Percentiles rank a stretch among this genome's conserved stretches.
Evolutionary conservation across 768 basidiomycete genomes (phyloP).

Genomic region (Rhodocollybia butyracea): DNA sequence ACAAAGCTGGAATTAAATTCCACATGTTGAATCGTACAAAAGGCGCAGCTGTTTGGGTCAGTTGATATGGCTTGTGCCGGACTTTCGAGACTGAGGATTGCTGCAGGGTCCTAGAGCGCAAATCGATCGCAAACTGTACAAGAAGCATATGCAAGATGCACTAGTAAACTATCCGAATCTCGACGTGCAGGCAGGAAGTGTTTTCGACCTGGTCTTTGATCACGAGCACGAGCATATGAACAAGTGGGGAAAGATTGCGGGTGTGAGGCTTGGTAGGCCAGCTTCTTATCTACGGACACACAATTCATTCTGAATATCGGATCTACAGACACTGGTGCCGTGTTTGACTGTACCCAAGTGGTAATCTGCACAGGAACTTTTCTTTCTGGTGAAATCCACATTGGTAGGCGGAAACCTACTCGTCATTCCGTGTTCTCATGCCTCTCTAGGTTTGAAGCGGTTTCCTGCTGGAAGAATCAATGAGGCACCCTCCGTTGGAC

Average conservation of each 20-base stretch:
- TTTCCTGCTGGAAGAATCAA: conserved; percentile 78
- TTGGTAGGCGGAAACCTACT: conserved; percentile 43
- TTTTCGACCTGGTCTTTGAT: conserved; percentile 75
- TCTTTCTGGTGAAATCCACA: conserved; percentile 87
- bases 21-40: conserved; percentile 82
- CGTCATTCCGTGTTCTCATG: neutral
- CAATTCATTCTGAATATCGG: neutral
- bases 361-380: conserved; percentile 93
- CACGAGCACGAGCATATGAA: conserved; percentile 31
- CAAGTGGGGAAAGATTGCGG: conserved; percentile 52
- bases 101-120: conserved; percentile 85
- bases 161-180: conserved; percentile 67
- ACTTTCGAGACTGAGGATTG: neutral
- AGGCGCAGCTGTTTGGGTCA: conserved; percentile 86
- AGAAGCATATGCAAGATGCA: conserved; percentile 72
- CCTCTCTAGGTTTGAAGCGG: conserved; percentile 53
- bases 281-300: neutral
- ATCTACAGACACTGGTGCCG: conserved; percentile 65
- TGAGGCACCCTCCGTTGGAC: conserved; percentile 67
- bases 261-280: conserved; percentile 63
- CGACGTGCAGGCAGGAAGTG: conserved; percentile 66
- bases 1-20: conserved; percentile 87
- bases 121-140: conserved; percentile 84
- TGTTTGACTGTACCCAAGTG: conserved; percentile 74
- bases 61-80: conserved; percentile 16